These are phyloP conservation scores for Alternaria arborescens DNA, from an alignment of 2,329 filamentous ascomycete species.

Conservation along the genomic window DNA sequence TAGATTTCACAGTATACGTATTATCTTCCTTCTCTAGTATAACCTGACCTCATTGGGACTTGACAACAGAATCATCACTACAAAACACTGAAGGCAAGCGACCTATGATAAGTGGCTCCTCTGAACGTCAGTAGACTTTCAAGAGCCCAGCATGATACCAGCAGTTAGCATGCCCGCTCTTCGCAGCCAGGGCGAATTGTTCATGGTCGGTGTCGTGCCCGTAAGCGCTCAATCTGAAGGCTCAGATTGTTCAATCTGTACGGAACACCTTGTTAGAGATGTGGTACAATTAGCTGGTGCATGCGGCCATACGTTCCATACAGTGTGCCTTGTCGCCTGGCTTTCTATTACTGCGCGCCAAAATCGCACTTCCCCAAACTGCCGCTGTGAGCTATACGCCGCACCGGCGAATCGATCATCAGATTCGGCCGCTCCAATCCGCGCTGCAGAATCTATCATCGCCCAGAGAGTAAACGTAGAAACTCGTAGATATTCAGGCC, in stretches of 20 bases:
- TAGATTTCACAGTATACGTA: background rate
- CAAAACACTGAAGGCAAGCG: background rate
- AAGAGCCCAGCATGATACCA: background rate
- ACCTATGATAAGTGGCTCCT: background rate
- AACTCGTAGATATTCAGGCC: background rate
- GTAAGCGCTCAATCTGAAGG: background rate
- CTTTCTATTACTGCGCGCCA: background rate
- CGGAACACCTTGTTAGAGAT: background rate
- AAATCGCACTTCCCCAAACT: constrained; percentile 8
- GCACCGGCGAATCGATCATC: background rate
- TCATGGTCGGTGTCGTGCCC: constrained; percentile 1
- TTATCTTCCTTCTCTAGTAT: background rate
- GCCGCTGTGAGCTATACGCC: constrained; percentile 6
- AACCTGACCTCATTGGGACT: background rate
- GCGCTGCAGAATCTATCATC: background rate
- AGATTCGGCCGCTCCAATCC: background rate
- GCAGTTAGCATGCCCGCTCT: constrained; percentile 1
- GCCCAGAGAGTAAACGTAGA: background rate
- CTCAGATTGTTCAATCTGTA: background rate
- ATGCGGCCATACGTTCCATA: constrained; percentile 10
- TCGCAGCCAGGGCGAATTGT: constrained; percentile 10
- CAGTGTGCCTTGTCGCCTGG: constrained; percentile 7
- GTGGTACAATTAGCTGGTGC: constrained; percentile 4
- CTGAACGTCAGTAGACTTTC: background rate
- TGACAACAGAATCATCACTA: background rate